These are phyloP conservation scores for Ophiostoma sp. DNA, from an alignment of 2,329 filamentous ascomycete species.

Conservation along the genomic window DNA sequence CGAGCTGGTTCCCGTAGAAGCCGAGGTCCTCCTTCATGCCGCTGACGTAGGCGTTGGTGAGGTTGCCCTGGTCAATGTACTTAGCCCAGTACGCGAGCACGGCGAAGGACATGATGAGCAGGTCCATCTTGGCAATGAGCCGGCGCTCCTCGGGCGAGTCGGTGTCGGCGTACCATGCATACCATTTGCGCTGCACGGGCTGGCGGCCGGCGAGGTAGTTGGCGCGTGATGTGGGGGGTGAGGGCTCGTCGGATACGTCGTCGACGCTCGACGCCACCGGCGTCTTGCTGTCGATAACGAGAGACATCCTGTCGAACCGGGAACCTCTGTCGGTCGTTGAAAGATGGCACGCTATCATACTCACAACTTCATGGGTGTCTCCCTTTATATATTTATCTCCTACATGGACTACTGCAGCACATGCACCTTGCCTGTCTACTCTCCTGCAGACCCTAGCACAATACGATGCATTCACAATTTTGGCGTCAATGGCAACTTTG, in stretches of 20 bases:
- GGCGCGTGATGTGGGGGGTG: constrained; percentile 8
- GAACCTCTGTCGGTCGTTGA: too few species aligned
- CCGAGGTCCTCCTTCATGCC: constrained; percentile 43
- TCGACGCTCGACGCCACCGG: too few species aligned
- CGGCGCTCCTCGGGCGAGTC: constrained; percentile 47
- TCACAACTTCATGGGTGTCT: too few species aligned
- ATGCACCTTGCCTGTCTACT: too few species aligned
- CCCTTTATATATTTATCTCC: too few species aligned
- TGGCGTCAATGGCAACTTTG: constrained; percentile 19
- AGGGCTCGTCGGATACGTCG: neutral
- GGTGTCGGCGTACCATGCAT: constrained; percentile 43
- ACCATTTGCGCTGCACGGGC: constrained; percentile 19
- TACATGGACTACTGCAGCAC: too few species aligned
- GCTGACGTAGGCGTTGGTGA: constrained; percentile 42
- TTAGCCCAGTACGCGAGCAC: constrained; percentile 53
- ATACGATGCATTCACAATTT: constrained; percentile 15
- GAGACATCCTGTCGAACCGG: too few species aligned
- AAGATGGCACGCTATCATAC: too few species aligned
- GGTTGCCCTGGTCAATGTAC: constrained; percentile 45
- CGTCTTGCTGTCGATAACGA: too few species aligned
- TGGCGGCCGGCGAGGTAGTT: constrained; percentile 17
- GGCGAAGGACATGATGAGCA: constrained; percentile 51
- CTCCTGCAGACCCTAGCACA: neutral
- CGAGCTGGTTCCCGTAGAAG: constrained; percentile 38
- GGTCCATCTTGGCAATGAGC: constrained; percentile 51